A percentile compares a stretch with the other conserved stretches of the same genome.
phyloP scores from a whole-genome alignment of 1,284 basidiomycete species.

The Kalmanozyma brasiliensis region DNA sequence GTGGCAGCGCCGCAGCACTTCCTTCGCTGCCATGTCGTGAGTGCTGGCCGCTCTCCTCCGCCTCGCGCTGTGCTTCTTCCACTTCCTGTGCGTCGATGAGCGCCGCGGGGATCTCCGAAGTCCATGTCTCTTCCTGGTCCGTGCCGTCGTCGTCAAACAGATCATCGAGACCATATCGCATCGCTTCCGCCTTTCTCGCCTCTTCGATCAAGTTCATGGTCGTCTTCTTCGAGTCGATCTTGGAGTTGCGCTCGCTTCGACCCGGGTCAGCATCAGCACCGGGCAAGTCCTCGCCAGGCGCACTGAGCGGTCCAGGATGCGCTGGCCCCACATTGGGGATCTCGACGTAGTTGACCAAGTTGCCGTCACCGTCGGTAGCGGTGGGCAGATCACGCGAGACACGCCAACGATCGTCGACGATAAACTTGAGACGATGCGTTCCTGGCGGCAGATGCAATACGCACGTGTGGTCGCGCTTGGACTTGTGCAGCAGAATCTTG shows the following conservation, averaged over 20 bases:
- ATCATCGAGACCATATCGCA: conserved; percentile 52
- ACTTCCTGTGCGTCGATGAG: conserved; percentile 65
- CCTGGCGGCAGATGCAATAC: conserved; percentile 75
- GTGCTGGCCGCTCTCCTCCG: conserved; percentile 20
- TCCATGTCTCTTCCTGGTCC: conserved; percentile 64
- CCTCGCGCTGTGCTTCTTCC: conserved; percentile 61
- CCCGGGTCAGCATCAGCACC: conserved; percentile 23
- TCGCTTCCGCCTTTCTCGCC: conserved; percentile 48
- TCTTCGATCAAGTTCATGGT: conserved; percentile 56
- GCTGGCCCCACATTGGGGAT: conserved; percentile 62
- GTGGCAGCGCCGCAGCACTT: conserved; percentile 37
- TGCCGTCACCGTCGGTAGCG: conserved; percentile 93
- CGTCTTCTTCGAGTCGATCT: conserved; percentile 50
- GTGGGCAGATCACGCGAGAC: conserved; percentile 81
- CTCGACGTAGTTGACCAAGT: conserved; percentile 85
- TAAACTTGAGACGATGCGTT: conserved; percentile 93
- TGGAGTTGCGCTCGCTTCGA: conserved; percentile 43
- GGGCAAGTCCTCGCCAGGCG: conserved; percentile 58
- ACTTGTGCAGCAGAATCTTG: conserved; percentile 65
- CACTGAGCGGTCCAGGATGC: conserved; percentile 59
- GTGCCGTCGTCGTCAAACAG: conserved; percentile 58
- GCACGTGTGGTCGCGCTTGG: conserved; percentile 58
- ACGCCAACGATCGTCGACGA: conserved; percentile 91
- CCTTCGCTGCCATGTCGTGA: conserved; percentile 23
- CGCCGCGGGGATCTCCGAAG: conserved; percentile 67